phyloP scores from a whole-genome alignment of 192 early-diverging fungal genomes.

The Podochytrium sp. region DNA sequence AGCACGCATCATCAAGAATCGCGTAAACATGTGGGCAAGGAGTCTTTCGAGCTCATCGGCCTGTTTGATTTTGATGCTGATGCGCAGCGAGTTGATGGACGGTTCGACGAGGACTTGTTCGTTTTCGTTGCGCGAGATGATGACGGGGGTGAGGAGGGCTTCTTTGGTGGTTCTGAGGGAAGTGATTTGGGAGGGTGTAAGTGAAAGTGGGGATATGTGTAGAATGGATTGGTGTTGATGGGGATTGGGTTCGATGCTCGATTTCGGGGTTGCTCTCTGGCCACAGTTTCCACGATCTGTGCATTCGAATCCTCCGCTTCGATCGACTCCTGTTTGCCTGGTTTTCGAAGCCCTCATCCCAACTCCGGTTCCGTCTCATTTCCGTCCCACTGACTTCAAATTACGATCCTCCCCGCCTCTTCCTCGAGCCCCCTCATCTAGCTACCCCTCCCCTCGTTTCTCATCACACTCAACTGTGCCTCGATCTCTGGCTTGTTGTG shows the following conservation, averaged over 20 bases:
- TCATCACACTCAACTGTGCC: slow-evolving; percentile 59
- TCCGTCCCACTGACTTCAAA: no score
- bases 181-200: no score
- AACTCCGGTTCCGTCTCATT: no score
- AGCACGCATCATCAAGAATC: slow-evolving; percentile 96
- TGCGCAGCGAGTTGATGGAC: slow-evolving; percentile 90
- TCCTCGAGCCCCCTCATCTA: no score
- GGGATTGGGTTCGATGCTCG: no score
- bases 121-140: slow-evolving; percentile 90
- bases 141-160: slow-evolving; percentile 82
- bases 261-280: no score
- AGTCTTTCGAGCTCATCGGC: slow-evolving; percentile 96
- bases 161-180: slow-evolving; percentile 76
- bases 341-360: no score
- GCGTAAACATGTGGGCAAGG: slow-evolving; percentile 94
- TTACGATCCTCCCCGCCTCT: no score
- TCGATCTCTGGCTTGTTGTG: slow-evolving; percentile 99
- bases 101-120: slow-evolving; percentile 91
- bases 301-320: no score
- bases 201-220: background rate
- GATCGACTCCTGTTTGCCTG: no score
- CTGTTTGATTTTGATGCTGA: slow-evolving; percentile 97
- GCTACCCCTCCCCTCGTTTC: background rate
- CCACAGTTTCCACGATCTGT: no score
- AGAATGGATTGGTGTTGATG: no score